These are phyloP conservation scores for Colletotrichum somersetense DNA, from an alignment of 2,329 filamentous ascomycete species.

Conservation along the genomic window DNA sequence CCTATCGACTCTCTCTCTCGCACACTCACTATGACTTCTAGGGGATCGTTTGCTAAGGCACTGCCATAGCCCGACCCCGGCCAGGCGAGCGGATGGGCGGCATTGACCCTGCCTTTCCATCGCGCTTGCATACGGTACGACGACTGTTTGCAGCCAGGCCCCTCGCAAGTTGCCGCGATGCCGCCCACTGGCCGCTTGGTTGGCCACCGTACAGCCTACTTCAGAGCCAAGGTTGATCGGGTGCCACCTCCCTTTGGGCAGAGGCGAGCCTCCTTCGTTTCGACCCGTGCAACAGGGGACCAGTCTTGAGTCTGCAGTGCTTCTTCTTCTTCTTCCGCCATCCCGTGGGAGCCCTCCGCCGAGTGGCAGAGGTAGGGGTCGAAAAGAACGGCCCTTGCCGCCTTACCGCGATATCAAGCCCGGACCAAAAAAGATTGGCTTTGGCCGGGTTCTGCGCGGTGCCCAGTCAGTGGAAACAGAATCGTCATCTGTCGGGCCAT, in stretches of 20 bases:
- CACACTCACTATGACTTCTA: not conserved
- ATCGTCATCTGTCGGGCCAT: slow-evolving; percentile 40
- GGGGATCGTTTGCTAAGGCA: not conserved
- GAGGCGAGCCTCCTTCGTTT: slow-evolving; percentile 24
- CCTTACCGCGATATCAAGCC: slow-evolving; percentile 26
- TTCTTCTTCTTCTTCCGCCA: not conserved
- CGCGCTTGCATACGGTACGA: slow-evolving; percentile 21
- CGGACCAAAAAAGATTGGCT: slow-evolving; percentile 30
- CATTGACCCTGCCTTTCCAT: slow-evolving; percentile 16
- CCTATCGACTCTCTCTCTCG: slow-evolving; percentile 14
- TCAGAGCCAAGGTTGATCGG: slow-evolving; percentile 25
- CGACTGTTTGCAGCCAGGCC: slow-evolving; percentile 19
- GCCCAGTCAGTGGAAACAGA: slow-evolving; percentile 37
- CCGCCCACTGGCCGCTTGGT: slow-evolving; percentile 38
- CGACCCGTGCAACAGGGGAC: slow-evolving; percentile 16
- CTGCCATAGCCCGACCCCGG: slow-evolving; percentile 4
- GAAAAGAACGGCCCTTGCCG: slow-evolving; percentile 27
- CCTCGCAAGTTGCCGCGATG: slow-evolving; percentile 35
- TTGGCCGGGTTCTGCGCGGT: slow-evolving; percentile 20
- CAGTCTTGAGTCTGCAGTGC: not conserved
- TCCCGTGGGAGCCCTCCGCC: slow-evolving; percentile 29
- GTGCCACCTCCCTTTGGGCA: slow-evolving; percentile 26
- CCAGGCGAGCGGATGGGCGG: slow-evolving; percentile 10
- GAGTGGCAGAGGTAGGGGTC: slow-evolving; percentile 31
- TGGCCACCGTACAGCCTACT: slow-evolving; percentile 35